Percentiles rank a stretch among this genome's conserved stretches.
Evolutionary conservation across 2,329 filamentous ascomycete genomes (phyloP).

Genomic region (Davidsoniella virescens): DNA sequence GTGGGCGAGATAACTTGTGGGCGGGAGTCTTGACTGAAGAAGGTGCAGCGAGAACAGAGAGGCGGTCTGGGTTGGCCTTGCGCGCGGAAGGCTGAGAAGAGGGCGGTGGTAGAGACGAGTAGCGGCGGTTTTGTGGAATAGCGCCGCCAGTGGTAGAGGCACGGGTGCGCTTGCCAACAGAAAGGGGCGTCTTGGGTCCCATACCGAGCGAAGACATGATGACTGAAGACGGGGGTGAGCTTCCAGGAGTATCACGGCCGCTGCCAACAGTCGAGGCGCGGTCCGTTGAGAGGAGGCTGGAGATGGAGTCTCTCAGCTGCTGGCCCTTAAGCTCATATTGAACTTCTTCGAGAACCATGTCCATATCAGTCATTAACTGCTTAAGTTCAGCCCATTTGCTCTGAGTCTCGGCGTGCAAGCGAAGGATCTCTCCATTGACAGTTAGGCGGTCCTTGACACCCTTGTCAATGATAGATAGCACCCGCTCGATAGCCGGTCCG

Average conservation of each 20-base stretch:
- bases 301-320: slow-evolving; percentile 80
- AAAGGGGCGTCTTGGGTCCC: slow-evolving; percentile 29
- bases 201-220: slow-evolving; percentile 40
- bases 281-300: slow-evolving; percentile 68
- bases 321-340: slow-evolving; percentile 46
- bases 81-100: slow-evolving; percentile 22
- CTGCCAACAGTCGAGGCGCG: slow-evolving; percentile 50
- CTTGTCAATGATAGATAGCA: slow-evolving; percentile 83
- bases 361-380: slow-evolving; percentile 60
- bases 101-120: slow-evolving; percentile 32
- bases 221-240: slow-evolving; percentile 45
- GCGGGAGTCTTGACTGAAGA: slow-evolving; percentile 32
- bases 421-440: slow-evolving; percentile 86
- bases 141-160: slow-evolving; percentile 27
- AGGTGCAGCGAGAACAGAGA: slow-evolving; percentile 32
- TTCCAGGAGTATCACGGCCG: slow-evolving; percentile 53
- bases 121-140: slow-evolving; percentile 29
- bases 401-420: slow-evolving; percentile 72
- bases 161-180: slow-evolving; percentile 28
- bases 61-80: slow-evolving; percentile 27
- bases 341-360: slow-evolving; percentile 58
- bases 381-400: slow-evolving; percentile 66
- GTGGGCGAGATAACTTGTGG: slow-evolving; percentile 26
- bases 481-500: slow-evolving; percentile 77
- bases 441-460: slow-evolving; percentile 92